Percentiles rank a stretch among this genome's conserved stretches.
These are phyloP conservation scores for Rhodamnia rubescens DNA, from an alignment of 345 rosid genomes.

Conservation along the genomic window DNA sequence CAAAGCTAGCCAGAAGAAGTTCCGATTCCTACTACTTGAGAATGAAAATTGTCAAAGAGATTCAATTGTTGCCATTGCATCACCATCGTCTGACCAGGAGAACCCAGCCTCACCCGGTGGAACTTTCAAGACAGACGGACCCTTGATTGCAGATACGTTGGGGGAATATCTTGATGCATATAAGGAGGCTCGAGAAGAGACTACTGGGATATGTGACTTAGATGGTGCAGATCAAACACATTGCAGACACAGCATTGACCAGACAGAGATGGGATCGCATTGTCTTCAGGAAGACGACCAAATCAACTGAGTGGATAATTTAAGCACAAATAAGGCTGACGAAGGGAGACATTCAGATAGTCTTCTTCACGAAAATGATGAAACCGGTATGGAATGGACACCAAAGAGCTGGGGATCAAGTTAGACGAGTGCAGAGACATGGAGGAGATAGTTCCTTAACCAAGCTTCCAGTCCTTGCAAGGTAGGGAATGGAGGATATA, in stretches of 20 bases:
- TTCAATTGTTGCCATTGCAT: background rate
- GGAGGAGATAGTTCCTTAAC: no score
- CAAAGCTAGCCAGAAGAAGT: slow-evolving; percentile 10
- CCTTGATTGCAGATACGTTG: background rate
- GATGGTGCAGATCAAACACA: background rate
- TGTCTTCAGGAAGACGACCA: background rate
- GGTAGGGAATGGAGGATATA: background rate
- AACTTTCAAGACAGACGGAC: background rate
- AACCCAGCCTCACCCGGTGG: background rate
- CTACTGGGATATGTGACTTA: background rate
- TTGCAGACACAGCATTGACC: background rate
- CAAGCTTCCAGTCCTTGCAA: background rate
- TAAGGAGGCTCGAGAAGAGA: background rate
- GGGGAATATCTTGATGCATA: background rate
- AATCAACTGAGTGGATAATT: background rate
- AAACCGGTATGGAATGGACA: background rate
- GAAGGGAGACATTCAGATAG: background rate
- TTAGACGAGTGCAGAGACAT: background rate
- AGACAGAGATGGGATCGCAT: background rate
- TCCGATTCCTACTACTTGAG: background rate
- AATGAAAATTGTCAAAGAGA: background rate
- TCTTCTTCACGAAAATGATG: background rate
- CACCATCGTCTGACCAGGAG: background rate
- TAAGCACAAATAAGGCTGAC: background rate
- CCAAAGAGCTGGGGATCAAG: background rate